Evolutionary conservation across 352 stramenopile species (phyloP).

Genomic region (Pythium chondricola): DNA sequence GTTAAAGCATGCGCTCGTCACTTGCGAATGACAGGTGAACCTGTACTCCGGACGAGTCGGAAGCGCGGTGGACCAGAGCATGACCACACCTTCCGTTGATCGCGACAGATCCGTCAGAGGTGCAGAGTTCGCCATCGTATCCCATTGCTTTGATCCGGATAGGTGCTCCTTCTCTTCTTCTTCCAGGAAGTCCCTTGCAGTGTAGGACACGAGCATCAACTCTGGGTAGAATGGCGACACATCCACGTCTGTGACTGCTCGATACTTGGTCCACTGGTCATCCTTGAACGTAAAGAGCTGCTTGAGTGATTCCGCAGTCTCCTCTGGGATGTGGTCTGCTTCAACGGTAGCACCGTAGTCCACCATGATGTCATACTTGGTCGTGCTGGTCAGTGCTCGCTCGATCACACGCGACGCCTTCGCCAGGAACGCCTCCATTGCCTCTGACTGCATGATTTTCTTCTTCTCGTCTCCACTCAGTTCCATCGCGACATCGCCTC

Average conservation of each 20-base stretch:
- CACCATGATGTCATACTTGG: conserved; percentile 81
- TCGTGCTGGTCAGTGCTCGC: conserved; percentile 63
- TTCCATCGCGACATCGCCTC: conserved; percentile 12
- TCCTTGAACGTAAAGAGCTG: conserved; percentile 66
- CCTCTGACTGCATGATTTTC: conserved; percentile 61
- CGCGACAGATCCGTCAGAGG: conserved; percentile 42
- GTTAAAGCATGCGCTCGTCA: conserved; percentile 84
- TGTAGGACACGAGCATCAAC: conserved; percentile 65
- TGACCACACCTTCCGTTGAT: conserved; percentile 72
- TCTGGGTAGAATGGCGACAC: conserved; percentile 81
- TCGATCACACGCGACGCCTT: conserved; percentile 80
- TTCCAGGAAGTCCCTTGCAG: conserved; percentile 60
- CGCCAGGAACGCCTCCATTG: conserved; percentile 68
- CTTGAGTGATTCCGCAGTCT: conserved; percentile 63
- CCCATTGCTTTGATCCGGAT: conserved; percentile 50
- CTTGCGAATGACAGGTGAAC: conserved; percentile 83
- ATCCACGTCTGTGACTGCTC: conserved; percentile 78
- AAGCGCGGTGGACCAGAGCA: conserved; percentile 83
- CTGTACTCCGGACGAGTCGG: conserved; percentile 76
- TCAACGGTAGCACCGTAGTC: conserved; percentile 77
- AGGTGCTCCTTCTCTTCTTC: conserved; percentile 57
- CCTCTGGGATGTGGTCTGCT: conserved; percentile 43
- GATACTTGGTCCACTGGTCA: conserved; percentile 76
- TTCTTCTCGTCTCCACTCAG: conserved; percentile 60
- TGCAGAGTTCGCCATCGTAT: conserved; percentile 51